phyloP scores from a whole-genome alignment of 768 basidiomycete species.

The Aureoboletus auriporus region DNA sequence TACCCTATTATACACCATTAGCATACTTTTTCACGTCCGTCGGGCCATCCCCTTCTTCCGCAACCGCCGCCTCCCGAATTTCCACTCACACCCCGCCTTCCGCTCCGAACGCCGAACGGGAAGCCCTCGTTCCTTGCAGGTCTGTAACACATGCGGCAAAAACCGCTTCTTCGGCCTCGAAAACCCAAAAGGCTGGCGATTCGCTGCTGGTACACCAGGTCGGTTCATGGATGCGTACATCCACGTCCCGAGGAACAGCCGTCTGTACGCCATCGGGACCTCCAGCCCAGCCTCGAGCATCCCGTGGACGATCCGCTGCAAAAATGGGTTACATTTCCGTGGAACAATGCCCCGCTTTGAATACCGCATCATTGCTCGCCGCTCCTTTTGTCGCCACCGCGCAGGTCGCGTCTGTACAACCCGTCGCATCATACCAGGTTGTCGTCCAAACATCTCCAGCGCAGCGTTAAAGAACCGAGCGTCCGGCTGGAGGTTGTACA shows the following conservation, averaged over 20 bases:
- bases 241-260: conserved; percentile 38
- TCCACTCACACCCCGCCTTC: conserved; percentile 22
- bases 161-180: conserved; percentile 18
- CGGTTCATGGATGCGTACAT: conserved; percentile 17
- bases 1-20: conserved; percentile 23
- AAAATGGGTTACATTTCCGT: conserved; percentile 29
- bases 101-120: conserved; percentile 27
- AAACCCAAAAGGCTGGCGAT: conserved; percentile 28
- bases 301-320: conserved; percentile 35
- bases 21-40: conserved; percentile 24
- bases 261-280: conserved; percentile 37
- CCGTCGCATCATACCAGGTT: conserved; percentile 17
- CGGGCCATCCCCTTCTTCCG: neutral
- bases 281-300: conserved; percentile 38
- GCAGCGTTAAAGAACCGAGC: conserved; percentile 67
- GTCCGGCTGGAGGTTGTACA: conserved; percentile 46
- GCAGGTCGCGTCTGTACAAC: conserved; percentile 13
- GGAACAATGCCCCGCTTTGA: conserved; percentile 24
- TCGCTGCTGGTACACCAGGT: conserved; percentile 4
- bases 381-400: conserved; percentile 30
- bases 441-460: conserved; percentile 40
- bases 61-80: conserved; percentile 10
- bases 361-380: conserved; percentile 24
- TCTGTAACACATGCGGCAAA: conserved; percentile 22
- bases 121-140: conserved; percentile 32